These are phyloP conservation scores for Agaricus sinodeliciosus DNA, from an alignment of 768 basidiomycete genomes.

Conservation along the genomic window DNA sequence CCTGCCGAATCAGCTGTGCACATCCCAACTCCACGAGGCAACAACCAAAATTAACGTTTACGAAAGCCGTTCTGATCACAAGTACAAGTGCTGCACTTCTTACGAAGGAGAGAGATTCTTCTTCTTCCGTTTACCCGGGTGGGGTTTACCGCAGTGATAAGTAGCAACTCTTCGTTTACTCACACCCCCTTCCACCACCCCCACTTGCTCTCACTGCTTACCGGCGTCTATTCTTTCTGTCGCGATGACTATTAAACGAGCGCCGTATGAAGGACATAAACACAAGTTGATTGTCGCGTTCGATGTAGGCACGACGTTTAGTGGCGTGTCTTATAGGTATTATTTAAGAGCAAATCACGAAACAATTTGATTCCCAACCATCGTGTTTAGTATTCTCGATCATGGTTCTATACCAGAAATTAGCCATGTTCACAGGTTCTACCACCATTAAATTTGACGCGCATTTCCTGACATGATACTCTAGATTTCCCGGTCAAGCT, in stretches of 20 bases:
- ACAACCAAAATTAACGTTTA: no score
- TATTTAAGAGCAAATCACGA: background rate
- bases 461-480: background rate
- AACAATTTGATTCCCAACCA: background rate
- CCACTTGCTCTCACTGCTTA: background rate
- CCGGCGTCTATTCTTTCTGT: background rate
- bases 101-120: no score
- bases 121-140: no score
- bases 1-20: no score
- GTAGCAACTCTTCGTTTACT: no score
- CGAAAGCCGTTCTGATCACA: no score
- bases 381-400: background rate
- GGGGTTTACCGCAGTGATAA: no score
- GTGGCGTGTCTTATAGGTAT: constrained; percentile 3
- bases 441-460: background rate
- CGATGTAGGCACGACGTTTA: background rate
- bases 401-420: background rate
- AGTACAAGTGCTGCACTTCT: no score
- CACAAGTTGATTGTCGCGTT: background rate
- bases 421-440: background rate
- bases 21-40: no score
- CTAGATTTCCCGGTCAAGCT: constrained; percentile 37
- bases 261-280: background rate
- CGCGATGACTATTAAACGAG: background rate
- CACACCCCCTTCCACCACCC: background rate